Evolutionary conservation across 73 alveolate species (phyloP).

Genomic region (Paramecium biaurelia): DNA sequence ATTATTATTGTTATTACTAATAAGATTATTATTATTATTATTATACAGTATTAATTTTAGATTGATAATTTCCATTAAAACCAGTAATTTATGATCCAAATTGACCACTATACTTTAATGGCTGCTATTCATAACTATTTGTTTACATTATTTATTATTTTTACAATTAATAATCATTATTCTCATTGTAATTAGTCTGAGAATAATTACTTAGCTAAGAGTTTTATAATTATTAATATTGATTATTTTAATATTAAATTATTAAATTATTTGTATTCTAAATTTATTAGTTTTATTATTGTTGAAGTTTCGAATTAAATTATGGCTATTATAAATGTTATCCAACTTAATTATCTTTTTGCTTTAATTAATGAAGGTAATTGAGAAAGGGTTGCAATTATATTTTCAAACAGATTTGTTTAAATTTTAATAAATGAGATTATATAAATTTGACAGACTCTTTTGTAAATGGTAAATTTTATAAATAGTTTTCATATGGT

Average conservation of each 20-base stretch:
- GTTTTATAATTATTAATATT: neutral
- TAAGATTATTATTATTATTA: neutral
- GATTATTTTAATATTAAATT: neutral
- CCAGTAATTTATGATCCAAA: neutral
- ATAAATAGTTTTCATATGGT: constrained; percentile 53
- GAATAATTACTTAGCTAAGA: neutral
- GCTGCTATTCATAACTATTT: neutral
- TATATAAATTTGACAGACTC: constrained; percentile 6
- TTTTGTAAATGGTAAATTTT: constrained; percentile 51
- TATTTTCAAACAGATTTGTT: neutral
- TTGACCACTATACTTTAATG: neutral
- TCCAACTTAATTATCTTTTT: neutral
- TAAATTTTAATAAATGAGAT: constrained; percentile 12
- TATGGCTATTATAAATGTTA: neutral
- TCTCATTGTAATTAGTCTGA: neutral
- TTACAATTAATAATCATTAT: neutral
- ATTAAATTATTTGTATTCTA: neutral
- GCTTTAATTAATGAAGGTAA: neutral
- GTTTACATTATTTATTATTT: neutral
- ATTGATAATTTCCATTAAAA: neutral
- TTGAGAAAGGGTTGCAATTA: neutral
- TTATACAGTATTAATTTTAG: neutral
- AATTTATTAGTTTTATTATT: neutral
- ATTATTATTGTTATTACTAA: neutral
- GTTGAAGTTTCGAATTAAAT: neutral